phyloP scores from a whole-genome alignment of 257 asterid species.

The Solanum acaule region DNA sequence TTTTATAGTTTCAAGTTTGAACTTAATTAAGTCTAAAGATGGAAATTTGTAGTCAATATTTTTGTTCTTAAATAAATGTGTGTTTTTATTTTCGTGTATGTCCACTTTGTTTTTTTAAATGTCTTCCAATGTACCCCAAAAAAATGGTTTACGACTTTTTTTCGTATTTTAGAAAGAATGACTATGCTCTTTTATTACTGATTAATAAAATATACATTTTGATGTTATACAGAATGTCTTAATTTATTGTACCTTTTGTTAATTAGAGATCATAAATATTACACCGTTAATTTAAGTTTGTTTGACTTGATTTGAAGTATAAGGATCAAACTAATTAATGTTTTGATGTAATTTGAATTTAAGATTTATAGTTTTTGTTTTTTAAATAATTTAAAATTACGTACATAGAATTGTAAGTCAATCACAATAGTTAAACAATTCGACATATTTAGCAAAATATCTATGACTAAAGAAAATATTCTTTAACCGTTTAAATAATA shows the following conservation, averaged over 20 bases:
- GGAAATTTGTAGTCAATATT: not conserved
- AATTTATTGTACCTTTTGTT: too few relatives aligned
- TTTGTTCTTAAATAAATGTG: conserved; percentile 2
- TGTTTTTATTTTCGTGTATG: not conserved
- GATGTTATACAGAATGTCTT: not conserved
- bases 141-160: too few relatives aligned
- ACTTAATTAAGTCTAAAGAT: not conserved
- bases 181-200: too few relatives aligned
- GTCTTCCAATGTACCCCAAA: not conserved
- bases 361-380: not conserved
- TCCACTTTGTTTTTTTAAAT: not conserved
- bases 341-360: not conserved
- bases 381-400: not conserved
- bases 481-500: too few relatives aligned
- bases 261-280: not conserved
- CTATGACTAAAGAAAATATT: not conserved
- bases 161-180: too few relatives aligned
- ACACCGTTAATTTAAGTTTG: not conserved
- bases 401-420: not conserved
- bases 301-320: not conserved
- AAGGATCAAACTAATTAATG: not conserved
- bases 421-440: not conserved
- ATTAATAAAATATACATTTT: too few relatives aligned
- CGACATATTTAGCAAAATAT: not conserved
- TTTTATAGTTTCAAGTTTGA: not conserved